Evolutionary conservation across 257 asterid species (phyloP).

Genomic region (Solanum boliviense): DNA sequence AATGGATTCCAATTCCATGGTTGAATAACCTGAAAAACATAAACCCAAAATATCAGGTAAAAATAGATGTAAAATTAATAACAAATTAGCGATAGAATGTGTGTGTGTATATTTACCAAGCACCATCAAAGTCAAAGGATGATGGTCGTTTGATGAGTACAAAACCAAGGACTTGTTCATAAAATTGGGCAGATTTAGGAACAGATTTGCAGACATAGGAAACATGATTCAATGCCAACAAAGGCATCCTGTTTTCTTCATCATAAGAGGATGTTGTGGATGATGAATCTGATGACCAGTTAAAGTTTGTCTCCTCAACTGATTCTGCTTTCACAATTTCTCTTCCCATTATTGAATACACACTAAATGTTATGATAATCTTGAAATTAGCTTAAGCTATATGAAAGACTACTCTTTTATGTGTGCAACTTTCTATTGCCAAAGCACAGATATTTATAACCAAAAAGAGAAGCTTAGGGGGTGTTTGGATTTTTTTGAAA

Average conservation of each 20-base stretch:
- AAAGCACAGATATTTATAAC: neutral
- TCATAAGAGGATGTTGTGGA: neutral
- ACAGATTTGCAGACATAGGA: conserved; percentile 71
- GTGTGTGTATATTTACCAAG: conserved; percentile 35
- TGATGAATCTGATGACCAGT: neutral
- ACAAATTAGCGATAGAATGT: neutral
- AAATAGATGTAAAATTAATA: neutral
- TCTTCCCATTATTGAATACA: neutral
- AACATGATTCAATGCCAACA: conserved; percentile 58
- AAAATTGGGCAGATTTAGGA: conserved; percentile 39
- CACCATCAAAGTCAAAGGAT: conserved; percentile 78
- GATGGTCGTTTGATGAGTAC: conserved; percentile 73
- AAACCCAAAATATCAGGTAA: no score
- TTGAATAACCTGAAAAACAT: conserved; percentile 57
- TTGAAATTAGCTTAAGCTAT: neutral
- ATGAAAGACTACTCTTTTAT: neutral
- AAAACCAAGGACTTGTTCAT: conserved; percentile 61
- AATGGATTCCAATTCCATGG: conserved; percentile 81
- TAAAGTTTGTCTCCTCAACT: neutral
- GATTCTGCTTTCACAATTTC: neutral
- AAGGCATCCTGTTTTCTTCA: conserved; percentile 18
- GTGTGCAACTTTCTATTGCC: neutral
- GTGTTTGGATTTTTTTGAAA: neutral
- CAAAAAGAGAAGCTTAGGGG: neutral
- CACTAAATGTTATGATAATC: neutral